Conservation (phyloP, 2,329 filamentous ascomycete genomes). For the Trichoderma simmonsii region DNA sequence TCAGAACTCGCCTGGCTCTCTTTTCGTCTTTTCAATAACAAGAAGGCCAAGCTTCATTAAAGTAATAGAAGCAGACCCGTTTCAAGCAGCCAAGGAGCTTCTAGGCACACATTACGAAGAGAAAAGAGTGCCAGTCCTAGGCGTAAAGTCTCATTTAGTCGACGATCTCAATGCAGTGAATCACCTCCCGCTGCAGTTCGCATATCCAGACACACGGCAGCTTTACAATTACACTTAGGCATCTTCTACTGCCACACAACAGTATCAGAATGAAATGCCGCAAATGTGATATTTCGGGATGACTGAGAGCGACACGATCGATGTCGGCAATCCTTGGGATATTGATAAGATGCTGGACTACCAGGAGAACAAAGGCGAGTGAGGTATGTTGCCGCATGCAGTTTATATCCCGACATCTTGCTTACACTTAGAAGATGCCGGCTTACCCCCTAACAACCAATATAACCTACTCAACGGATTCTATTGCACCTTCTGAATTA, state of each 20-base stretch:
- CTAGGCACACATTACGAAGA: conserved; percentile 22
- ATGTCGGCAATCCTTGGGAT: conserved; percentile 26
- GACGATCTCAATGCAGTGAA: conserved; percentile 21
- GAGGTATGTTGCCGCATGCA: conserved; percentile 15
- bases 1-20: conserved; percentile 22
- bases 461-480: conserved; percentile 6
- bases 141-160: conserved; percentile 19
- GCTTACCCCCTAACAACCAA: not conserved
- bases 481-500: not conserved
- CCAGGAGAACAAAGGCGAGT: conserved; percentile 21
- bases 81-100: conserved; percentile 24
- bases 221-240: conserved; percentile 19
- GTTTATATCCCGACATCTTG: not conserved
- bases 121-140: conserved; percentile 12
- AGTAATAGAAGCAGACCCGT: conserved; percentile 20
- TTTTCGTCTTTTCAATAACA: conserved; percentile 17
- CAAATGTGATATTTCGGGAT: conserved; percentile 22
- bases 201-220: conserved; percentile 19
- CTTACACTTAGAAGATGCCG: not conserved
- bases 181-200: conserved; percentile 21
- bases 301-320: conserved; percentile 23
- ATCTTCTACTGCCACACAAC: not conserved
- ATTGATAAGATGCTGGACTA: conserved; percentile 23
- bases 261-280: conserved; percentile 5
- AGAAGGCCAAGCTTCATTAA: conserved; percentile 25